Base-by-base conservation (phyloP, 2,329 filamentous ascomycete species). In the Claviceps africana region DNA sequence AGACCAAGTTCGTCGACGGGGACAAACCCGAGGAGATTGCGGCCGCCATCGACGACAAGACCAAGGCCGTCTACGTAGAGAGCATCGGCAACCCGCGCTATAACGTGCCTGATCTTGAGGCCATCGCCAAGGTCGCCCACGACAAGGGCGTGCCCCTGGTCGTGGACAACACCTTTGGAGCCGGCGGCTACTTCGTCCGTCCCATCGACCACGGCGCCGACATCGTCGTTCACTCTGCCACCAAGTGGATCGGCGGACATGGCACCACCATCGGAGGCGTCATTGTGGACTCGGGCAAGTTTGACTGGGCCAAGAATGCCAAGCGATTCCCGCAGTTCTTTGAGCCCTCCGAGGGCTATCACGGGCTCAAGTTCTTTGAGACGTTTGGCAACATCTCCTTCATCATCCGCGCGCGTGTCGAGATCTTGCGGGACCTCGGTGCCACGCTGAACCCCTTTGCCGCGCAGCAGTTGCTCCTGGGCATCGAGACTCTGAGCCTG, bases 221-320 rank as follows among this genome's bases (percentile, higher is more conserved):
- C 65, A 95, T 96, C 55, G 85, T 96, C 50, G 87, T 95, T 25
- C 89, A 96, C 76, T 93, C 86, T 40, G 89, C 89, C 11, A 95
- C 90, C 54, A 96, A 96, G 70, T 96, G 90, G 90, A 96, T 97
- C 56, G 90, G 90, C 53, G 90, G 90, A 43, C 91, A 97, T 68
- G 91, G 90, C 55, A 95, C 90, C 42, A 95, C 90, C 28, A 86
- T 96, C 58, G 90, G 78, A 53, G 90, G 90, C 55, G 78, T 95
- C 44, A 78, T 96, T 35, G 75, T 96, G 57, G 90, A 96, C 72
- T 81, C 83, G 58, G 90, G 90, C 62, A 93, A 88, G 66, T 97
- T 96, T 65, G 85, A 95, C 74, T 97, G 91, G 90, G 88, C 86
- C 60, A 85, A 85, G 70, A 71, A 95, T 66, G 85, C 75, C 47